These are phyloP conservation scores for Suillus clintonianus DNA, from an alignment of 768 basidiomycete species.

Conservation along the genomic window DNA sequence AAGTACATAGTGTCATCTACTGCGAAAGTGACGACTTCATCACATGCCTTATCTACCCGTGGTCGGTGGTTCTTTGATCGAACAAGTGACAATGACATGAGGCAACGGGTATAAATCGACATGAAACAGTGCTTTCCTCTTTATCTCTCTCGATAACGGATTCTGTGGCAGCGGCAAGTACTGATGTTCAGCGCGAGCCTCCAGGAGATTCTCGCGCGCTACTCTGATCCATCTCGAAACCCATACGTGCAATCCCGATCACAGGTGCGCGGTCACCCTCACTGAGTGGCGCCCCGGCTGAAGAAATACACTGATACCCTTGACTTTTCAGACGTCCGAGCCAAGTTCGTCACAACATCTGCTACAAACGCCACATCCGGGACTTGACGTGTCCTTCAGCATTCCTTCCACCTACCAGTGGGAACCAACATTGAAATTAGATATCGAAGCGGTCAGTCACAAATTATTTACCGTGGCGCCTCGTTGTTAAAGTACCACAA, in stretches of 20 bases:
- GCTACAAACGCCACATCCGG: not conserved
- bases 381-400: not conserved
- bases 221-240: constrained; percentile 1
- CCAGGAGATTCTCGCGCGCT: not conserved
- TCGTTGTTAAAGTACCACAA: not conserved
- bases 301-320: not conserved
- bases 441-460: not conserved
- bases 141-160: not conserved
- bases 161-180: not conserved
- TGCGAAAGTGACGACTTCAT: not conserved
- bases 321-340: not conserved
- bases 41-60: not conserved
- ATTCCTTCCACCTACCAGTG: not conserved
- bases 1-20: not conserved
- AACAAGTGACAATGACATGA: not conserved
- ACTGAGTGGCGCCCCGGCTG: not conserved
- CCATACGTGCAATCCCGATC: not conserved
- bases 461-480: not conserved
- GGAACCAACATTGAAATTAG: not conserved
- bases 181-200: not conserved
- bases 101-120: not conserved
- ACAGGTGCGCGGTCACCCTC: not conserved
- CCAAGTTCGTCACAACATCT: not conserved
- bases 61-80: not conserved
- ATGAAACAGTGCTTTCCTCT: not conserved